phyloP scores from a whole-genome alignment of 2,329 filamentous ascomycete species.

The Rhynchosporium graminicola region DNA sequence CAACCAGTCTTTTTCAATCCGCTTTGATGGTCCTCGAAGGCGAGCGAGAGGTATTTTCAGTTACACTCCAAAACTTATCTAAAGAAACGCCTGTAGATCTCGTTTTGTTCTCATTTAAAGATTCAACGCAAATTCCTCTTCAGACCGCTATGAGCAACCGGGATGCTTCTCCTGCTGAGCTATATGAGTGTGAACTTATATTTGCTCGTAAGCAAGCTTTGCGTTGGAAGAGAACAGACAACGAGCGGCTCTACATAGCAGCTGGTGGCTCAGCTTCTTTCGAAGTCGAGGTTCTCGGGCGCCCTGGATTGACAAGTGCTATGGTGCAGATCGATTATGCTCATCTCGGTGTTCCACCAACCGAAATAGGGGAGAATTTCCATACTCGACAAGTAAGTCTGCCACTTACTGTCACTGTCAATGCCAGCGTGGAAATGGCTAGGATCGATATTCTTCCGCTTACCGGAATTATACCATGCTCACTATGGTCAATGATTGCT shows the following conservation, averaged over 20 bases:
- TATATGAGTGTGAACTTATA: constrained; percentile 84
- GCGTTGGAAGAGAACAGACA: constrained; percentile 53
- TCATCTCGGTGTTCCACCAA: constrained; percentile 68
- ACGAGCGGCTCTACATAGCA: constrained; percentile 59
- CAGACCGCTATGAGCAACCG: constrained; percentile 74
- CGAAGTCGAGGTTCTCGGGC: constrained; percentile 81
- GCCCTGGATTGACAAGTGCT: constrained; percentile 78
- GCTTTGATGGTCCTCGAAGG: constrained; percentile 93
- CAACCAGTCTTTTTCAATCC: constrained; percentile 77
- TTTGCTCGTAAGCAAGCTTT: constrained; percentile 73
- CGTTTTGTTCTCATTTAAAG: constrained; percentile 83
- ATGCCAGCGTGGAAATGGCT: constrained; percentile 81
- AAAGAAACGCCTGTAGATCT: constrained; percentile 73
- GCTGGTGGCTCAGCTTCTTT: constrained; percentile 71
- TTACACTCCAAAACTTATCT: constrained; percentile 80
- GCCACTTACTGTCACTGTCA: constrained; percentile 85
- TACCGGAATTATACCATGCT: constrained; percentile 62
- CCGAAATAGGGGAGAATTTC: constrained; percentile 70
- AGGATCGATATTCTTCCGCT: constrained; percentile 79
- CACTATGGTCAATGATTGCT: constrained; percentile 53
- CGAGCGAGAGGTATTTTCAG: constrained; percentile 73
- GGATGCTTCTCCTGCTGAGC: constrained; percentile 74
- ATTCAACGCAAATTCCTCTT: constrained; percentile 78
- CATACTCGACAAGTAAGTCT: constrained; percentile 82
- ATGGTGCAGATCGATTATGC: constrained; percentile 86